Percentiles rank a stretch among this genome's conserved stretches.
phyloP scores from a whole-genome alignment of 2,329 filamentous ascomycete genomes.

The Lasiodiplodia sp. region DNA sequence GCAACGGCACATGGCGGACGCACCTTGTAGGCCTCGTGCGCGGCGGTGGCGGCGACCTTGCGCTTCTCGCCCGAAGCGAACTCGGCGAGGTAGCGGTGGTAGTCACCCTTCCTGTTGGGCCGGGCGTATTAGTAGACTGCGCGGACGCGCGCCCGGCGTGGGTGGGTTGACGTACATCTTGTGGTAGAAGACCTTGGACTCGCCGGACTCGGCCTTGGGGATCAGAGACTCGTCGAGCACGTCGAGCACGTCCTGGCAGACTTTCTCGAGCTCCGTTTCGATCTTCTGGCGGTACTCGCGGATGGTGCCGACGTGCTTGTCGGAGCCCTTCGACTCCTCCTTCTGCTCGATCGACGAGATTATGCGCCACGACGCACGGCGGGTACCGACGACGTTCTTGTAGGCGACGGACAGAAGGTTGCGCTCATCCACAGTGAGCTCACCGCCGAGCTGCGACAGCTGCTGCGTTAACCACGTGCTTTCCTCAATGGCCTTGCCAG shows the following conservation, averaged over 20 bases:
- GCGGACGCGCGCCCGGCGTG: background rate
- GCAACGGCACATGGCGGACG: slow-evolving; percentile 19
- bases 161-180: slow-evolving; percentile 75
- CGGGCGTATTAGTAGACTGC: slow-evolving; percentile 18
- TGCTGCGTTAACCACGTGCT: slow-evolving; percentile 26
- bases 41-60: slow-evolving; percentile 75
- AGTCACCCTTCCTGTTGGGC: slow-evolving; percentile 84
- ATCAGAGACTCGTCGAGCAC: slow-evolving; percentile 93
- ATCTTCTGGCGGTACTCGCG: slow-evolving; percentile 99
- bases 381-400: slow-evolving; percentile 99
- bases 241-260: slow-evolving; percentile 97
- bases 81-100: slow-evolving; percentile 94
- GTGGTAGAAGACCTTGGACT: slow-evolving; percentile 99
- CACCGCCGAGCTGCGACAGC: slow-evolving; percentile 60
- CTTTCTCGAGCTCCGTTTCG: slow-evolving; percentile 94
- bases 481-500: slow-evolving; percentile 65
- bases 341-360: slow-evolving; percentile 99
- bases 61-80: slow-evolving; percentile 92
- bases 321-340: slow-evolving; percentile 98
- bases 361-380: slow-evolving; percentile 98
- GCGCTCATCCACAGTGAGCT: slow-evolving; percentile 73
- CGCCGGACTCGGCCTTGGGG: slow-evolving; percentile 92
- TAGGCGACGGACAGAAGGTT: slow-evolving; percentile 98
- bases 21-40: slow-evolving; percentile 95
- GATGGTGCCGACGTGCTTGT: slow-evolving; percentile 81